These are phyloP conservation scores for Camelina sativa DNA, from an alignment of 345 rosid species.

Conservation along the genomic window DNA sequence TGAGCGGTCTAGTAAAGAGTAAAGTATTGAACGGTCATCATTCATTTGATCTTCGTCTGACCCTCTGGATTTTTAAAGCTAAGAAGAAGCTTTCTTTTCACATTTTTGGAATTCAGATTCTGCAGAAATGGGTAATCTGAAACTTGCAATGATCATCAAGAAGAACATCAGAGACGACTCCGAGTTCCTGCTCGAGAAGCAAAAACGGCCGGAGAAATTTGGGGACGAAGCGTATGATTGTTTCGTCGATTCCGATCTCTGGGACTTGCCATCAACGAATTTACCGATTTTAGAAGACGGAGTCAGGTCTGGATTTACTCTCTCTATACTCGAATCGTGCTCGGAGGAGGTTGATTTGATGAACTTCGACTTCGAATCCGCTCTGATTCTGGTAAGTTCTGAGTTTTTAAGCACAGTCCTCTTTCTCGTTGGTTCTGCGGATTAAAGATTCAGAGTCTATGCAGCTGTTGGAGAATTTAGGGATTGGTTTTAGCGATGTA, in stretches of 20 bases:
- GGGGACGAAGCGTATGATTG: slow-evolving; percentile 69
- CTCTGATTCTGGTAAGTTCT: slow-evolving; percentile 51
- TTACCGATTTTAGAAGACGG: slow-evolving; percentile 42
- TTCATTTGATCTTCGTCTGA: not conserved
- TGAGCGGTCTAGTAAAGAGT: not conserved
- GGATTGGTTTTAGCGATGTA: slow-evolving; percentile 48
- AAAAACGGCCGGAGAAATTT: slow-evolving; percentile 63
- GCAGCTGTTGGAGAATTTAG: slow-evolving; percentile 65
- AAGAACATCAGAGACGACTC: slow-evolving; percentile 42
- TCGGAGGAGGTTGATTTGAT: slow-evolving; percentile 47
- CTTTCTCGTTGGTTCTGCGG: slow-evolving; percentile 1
- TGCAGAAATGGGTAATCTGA: slow-evolving; percentile 52
- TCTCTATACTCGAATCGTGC: slow-evolving; percentile 46
- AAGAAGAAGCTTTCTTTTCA: not conserved
- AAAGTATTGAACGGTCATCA: not conserved
- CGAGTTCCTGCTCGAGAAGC: slow-evolving; percentile 63
- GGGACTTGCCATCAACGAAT: slow-evolving; percentile 77
- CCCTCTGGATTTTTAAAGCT: not conserved
- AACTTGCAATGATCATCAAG: slow-evolving; percentile 60
- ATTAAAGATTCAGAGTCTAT: slow-evolving; percentile 10
- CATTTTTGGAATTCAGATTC: not conserved
- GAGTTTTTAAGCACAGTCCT: not conserved
- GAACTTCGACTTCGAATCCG: slow-evolving; percentile 53
- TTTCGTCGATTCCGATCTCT: slow-evolving; percentile 71
- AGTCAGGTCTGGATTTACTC: slow-evolving; percentile 27